Base-by-base conservation (phyloP, 495 filamentous ascomycete species). In the Cryomyces antarcticus region DNA sequence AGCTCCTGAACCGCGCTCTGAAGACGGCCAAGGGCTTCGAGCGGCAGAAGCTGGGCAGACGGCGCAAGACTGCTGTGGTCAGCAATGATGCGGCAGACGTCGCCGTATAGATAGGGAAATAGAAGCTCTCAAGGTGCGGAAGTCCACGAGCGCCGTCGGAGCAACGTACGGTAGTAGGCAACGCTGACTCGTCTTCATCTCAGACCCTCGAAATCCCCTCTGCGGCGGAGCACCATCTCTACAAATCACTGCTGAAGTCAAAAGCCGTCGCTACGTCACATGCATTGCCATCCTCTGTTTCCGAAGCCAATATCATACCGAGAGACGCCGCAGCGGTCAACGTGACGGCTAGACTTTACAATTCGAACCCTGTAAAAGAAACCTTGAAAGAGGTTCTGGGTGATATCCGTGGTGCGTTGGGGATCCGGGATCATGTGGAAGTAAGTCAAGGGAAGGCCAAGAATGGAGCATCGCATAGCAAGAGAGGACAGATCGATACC, bases 1-100 rank as follows among this genome's bases (percentile, higher is more conserved):
- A 45, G 31, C 36, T 39, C 7, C 11, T 45, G 11, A 39, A 38
- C 29, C 24, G 37, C 30, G 50, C 50, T 17, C 46, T 55, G 43
- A 93, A 89, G 57, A 64, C 72, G 1, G 81, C 80, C 28, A 85
- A 84, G 45, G 83, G 81, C 11, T 88, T 88, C 57, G 87, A 94
- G 62, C 68, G 84, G 49, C 87, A 93, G 61, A 93, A 93, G 45
- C 67, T 86, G 37, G 75, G 80, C 30, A 77, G 84, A 42, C 64
- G 85, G 31, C 64, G 80, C 24, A 86, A 80, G 57, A 74, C 74
- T 28, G 74, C 77, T 2, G 70, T 66, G 49, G 41, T 57, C 17
- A 64, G 69, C n/a, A 47, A 41, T 5, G 60, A 68, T 11, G 64
- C 65, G 31, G 47, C 44, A 38, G 43, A 40, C 13, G 48, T 60